Evolutionary conservation across 129 eudicot genomes (phyloP), one percentile per base, ranked within the genome.

Genomic region (Flaveria sonorensis): DNA sequence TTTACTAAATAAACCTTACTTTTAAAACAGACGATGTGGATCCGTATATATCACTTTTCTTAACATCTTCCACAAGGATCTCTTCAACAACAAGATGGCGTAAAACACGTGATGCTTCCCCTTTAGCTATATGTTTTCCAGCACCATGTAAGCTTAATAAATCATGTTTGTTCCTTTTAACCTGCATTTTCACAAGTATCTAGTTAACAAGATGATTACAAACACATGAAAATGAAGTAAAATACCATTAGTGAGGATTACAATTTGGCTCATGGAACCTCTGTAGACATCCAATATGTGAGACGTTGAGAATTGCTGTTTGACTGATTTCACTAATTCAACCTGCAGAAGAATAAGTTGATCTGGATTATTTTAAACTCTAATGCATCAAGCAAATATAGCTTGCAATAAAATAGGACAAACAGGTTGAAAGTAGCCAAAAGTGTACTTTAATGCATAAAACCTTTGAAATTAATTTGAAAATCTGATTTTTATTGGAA

Each of bases 251-350:
- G 52, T 8, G 72, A 62, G 60, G 50, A 88, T 56, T 91, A 94
- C 98, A 91, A 83, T 86, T 85, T 94, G 97, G 90, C 85, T 89
- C 70, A 84, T 80, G 77, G 98, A 94, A 71, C 98, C 98, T 79
- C 88, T 88, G 88, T 79, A 94, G 79, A 94, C 97, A 83, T 94
- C 98, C 90, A 94, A 82, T 60, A 94, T 85, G 71, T 91, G 98
- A 70, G 98, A 76, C 62, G 97, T 71, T 55, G 98, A 87, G 77
- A 86, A 89, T 70, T 87, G 83, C 81, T 91, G 96, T 45, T 88
- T 71, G 61, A 82, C 84, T 74, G 59, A 78, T 90, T 86, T 94
- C 69, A 94, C 96, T 69, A 94, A 76, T 68, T 87, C 97, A 81
- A 94, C 96, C 98, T 94, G 84, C 63, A 59, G 20, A 81, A 30